These are phyloP conservation scores for Stentor roeselii DNA, from an alignment of 73 alveolate species.

Conservation along the genomic window DNA sequence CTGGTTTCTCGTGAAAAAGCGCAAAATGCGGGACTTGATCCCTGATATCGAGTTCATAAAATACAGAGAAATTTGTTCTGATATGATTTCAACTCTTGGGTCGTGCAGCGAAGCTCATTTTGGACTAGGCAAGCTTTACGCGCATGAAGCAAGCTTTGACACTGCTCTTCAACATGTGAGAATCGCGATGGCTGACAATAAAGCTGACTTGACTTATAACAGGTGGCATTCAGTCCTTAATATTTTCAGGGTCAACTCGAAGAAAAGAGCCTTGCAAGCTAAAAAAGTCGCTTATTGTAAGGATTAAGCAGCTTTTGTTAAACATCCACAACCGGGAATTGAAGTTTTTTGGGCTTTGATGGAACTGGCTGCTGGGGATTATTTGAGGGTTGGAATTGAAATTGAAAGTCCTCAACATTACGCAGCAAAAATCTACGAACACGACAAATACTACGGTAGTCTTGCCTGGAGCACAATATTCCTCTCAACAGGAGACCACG, in stretches of 20 bases:
- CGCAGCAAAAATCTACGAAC: constrained; percentile 40
- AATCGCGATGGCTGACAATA: neutral
- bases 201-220: neutral
- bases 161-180: neutral
- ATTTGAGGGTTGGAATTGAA: neutral
- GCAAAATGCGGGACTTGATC: neutral
- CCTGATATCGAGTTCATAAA: neutral
- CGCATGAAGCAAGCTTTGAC: neutral
- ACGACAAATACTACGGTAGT: constrained; percentile 43
- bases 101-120: neutral
- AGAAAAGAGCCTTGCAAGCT: neutral
- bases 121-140: neutral
- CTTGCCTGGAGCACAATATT: constrained; percentile 59
- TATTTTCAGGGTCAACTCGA: neutral
- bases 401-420: constrained; percentile 36
- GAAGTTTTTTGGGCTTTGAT: neutral
- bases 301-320: neutral
- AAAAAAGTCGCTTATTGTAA: neutral
- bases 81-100: neutral
- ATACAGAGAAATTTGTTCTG: neutral
- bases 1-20: neutral
- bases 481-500: constrained; percentile 22
- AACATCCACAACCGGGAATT: neutral
- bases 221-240: neutral
- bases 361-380: neutral